These are phyloP conservation scores for Hymenoscyphus repandus DNA, from an alignment of 2,329 filamentous ascomycete species.

Conservation along the genomic window DNA sequence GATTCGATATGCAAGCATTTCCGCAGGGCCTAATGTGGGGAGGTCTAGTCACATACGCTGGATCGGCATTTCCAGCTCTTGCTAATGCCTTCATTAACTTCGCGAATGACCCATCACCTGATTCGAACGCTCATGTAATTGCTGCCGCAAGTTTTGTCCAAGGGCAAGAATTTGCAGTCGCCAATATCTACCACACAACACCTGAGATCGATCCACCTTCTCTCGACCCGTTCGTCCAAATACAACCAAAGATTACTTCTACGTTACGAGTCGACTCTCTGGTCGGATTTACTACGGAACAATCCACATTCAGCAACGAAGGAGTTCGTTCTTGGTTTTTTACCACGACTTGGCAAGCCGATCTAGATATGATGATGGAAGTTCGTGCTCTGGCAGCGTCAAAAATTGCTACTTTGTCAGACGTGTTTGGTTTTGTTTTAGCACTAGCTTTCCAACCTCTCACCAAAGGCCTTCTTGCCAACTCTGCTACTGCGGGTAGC, in stretches of 20 bases:
- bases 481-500: neutral
- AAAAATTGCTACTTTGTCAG: constrained; percentile 1
- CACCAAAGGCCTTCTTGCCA: neutral
- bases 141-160: neutral
- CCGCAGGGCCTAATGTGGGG: neutral
- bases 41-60: neutral
- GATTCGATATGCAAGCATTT: neutral
- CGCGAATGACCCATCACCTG: neutral
- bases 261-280: neutral
- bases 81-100: constrained; percentile 3
- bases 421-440: neutral
- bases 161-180: neutral
- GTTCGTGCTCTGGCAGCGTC: neutral
- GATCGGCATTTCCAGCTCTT: neutral
- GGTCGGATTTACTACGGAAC: constrained; percentile 12
- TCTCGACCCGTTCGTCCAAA: constrained; percentile 8
- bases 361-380: neutral
- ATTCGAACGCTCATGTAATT: neutral
- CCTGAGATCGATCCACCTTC: neutral
- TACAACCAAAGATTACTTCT: constrained; percentile 25
- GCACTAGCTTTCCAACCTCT: constrained; percentile 1
- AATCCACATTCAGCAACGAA: constrained; percentile 1
- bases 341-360: neutral
- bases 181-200: neutral
- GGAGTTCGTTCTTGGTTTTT: neutral